These are phyloP conservation scores for Eutrema yunnanense DNA, from an alignment of 345 rosid species.

Conservation along the genomic window DNA sequence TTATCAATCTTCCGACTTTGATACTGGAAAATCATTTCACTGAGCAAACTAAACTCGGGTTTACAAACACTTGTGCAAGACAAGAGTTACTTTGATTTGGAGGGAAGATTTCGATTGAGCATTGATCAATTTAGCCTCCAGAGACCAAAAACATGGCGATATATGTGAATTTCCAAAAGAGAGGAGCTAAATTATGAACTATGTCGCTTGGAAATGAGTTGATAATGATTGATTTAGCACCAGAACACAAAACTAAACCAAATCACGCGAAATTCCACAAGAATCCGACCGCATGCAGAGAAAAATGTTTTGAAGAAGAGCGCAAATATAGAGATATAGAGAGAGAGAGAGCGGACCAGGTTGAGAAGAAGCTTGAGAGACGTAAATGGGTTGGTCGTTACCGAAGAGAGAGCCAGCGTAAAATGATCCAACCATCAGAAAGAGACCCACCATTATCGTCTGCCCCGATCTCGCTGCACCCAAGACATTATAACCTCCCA, in stretches of 20 bases:
- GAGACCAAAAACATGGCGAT: too few relatives aligned
- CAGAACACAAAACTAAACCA: too few relatives aligned
- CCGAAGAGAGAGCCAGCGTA: constrained; percentile 79
- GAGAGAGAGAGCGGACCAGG: constrained; percentile 18
- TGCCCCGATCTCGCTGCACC: constrained; percentile 63
- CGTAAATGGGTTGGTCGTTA: constrained; percentile 45
- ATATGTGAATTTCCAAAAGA: too few relatives aligned
- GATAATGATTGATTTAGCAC: too few relatives aligned
- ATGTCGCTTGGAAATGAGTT: too few relatives aligned
- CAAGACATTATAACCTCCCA: constrained; percentile 46
- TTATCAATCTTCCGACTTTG: too few relatives aligned
- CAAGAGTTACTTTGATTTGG: neutral
- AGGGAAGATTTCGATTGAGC: neutral
- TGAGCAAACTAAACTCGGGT: neutral
- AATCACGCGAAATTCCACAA: neutral
- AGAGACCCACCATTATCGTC: constrained; percentile 58
- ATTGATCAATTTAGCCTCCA: too few relatives aligned
- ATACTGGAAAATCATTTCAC: neutral
- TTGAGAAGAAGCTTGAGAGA: constrained; percentile 31
- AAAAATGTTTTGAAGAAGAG: neutral
- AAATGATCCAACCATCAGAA: constrained; percentile 73
- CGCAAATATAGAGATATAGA: neutral
- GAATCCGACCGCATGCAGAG: constrained; percentile 13
- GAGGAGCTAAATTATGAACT: too few relatives aligned
- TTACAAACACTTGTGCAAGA: neutral